Evolutionary conservation across 1,284 basidiomycete species (phyloP), one percentile per base, ranked within the genome.

Genomic region (Megacollybia platyphylla): DNA sequence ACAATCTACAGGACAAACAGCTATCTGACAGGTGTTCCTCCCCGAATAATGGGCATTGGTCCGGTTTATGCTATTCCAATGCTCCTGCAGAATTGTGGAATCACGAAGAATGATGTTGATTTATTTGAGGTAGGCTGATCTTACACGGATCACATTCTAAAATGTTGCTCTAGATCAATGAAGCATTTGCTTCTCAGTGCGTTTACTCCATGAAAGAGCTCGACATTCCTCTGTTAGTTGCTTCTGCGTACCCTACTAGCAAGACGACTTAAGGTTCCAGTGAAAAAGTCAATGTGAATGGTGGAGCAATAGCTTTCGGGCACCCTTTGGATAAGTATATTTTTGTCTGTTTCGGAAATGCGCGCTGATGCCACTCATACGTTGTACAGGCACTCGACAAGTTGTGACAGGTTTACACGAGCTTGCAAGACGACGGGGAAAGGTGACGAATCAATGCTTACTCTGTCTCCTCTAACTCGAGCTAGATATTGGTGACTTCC

Each of bases 121-220:
- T 55, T 91, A 26, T 91, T 77, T 51, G 88, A 90, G 72, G 84
- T 77, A 49, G 37, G 62, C 44, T 15, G 13, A 39, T 36, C 35
- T 42, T 3, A 15, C n/a, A 39, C 30, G 28, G 10, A 27, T 11
- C 28, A 32, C 34, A 24, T 30, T n/a, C 9, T 39, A 10, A 40
- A 38, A 40, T 40, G 39, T 41, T 38, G 28, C 7, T 27, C n/a
- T 43, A 87, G 82, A 82, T 90, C 55, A 97, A 97, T 61, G 91
- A 96, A 59, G 89, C 89, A 0, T 92, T 92, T 52, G 87, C 89
- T 7, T 90, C 87, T 0, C 87, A 90, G 67, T 87, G 78, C 43
- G 76, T 91, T 15, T 91, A 94, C 62, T 80, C 77, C 42, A 66
- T 90, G 37, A 76, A 83, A 49, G 67, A 79, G 54, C 71, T 96